Base-by-base conservation (phyloP, 169 alveolate species). In the Eimeria mitis region DNA sequence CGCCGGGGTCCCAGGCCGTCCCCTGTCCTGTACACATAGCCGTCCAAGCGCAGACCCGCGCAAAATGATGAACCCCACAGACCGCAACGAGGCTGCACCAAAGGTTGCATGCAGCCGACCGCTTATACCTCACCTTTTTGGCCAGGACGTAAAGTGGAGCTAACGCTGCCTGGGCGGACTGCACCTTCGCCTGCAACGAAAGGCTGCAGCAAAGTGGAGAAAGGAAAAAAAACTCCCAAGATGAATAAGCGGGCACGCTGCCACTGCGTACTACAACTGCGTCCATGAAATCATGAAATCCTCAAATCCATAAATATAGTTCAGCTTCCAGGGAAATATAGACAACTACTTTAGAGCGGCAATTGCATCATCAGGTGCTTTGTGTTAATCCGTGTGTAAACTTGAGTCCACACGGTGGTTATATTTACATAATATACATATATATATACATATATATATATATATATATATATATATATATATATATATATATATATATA, bases 101-200 rank as follows among this genome's bases (percentile, higher is more conserved):
- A 31, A 34, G 5, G 44, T 31, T 11, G 42, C 78, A 9, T 34
- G 78, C 78, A 31, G 31, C 23, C 28, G 65, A 8, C 65, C 47
- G 34, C 42, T 0, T 4, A 16, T 31, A 75, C 59, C 63, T 54
- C 70, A 90, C 95, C 90, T 90, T 90, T 61, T 59, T 75, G n/a
- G 95, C 95, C 73, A 90, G 34, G 9, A 73, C 68, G 71, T 56
- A 90, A 68, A 90, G 95, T 5, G 95, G 95, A 14, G 95, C 95
- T 52, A 90, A 63, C 47, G 95, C 95, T 8, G 90, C 90, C 47
- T 90, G 95, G 14, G 95, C 95, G 3, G 87, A 83, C 83, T 90
- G 95, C 49, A 90, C 90, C 90, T 90, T 90, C 56, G 95, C 95
- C 49, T 90, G 89, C 56, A 90, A 40, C 47, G 90, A 73, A 44